Base-by-base conservation (phyloP, 108 stramenopile genomes). In the Cyclotella baltica region DNA sequence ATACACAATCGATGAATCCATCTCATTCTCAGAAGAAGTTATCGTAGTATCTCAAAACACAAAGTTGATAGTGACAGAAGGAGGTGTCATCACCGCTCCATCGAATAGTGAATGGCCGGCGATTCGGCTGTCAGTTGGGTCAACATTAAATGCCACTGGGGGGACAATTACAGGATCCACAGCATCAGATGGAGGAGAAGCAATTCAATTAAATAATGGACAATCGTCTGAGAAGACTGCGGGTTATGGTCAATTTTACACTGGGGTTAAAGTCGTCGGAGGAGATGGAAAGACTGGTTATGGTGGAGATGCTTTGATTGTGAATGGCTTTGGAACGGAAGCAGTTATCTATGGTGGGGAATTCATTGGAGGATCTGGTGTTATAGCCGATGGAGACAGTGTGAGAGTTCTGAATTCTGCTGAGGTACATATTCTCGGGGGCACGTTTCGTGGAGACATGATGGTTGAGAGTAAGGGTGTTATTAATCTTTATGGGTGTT, bases 401-500 rank as follows among this genome's bases (percentile, higher is more conserved):
- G 22, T 77, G 25, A 30, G 37, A 15, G 67, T 77, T 6, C 34
- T 68, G 33, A 77, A 77, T 18, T 77, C 76, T 48, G 76, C 53
- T 4, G 52, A 31, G 29, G 76, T 51, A 11, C 76, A 77, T 48
- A 68, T 77, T 27, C 58, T 62, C 62, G 67, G 62, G 48, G 76
- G 76, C 4, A 35, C 23, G 25, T 77, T 77, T n/a, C 11, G 2
- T 18, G 76, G 76, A 47, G 67, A 68, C 0, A 69, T 77, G 57
- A 43, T 58, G 18, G 67, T 69, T 8, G 56, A 57, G 29, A 37
- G 67, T 0, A 48, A 35, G 15, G 67, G 47, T 18, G n/a, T 35
- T 4, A 50, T 77, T n/a, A 23, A 37, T n/a, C 57, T 77, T 20
- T 58, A 77, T 51, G 76, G 76, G 23, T 77, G 76, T 33, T 77